Conservation (phyloP, 164 flowering plant species). For the Sextonia rubra region DNA sequence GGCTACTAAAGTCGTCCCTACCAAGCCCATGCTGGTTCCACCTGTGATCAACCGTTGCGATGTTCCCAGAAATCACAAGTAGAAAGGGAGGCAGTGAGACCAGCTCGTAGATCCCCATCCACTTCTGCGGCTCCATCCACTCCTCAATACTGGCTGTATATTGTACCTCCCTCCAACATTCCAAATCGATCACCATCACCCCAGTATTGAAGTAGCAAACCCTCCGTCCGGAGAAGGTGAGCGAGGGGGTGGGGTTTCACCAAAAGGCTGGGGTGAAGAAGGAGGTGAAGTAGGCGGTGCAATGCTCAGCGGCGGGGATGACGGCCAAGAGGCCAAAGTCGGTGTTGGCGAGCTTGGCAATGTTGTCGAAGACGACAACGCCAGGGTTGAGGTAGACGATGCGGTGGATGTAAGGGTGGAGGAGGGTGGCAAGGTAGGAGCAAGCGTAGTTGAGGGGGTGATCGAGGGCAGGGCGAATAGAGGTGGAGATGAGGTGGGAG, state of each 20-base stretch:
- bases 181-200: constrained; percentile 66
- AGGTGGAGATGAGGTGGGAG: constrained; percentile 68
- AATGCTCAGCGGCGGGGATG: constrained; percentile 51
- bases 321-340: constrained; percentile 26
- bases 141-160: constrained; percentile 37
- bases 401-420: constrained; percentile 22
- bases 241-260: constrained; percentile 21
- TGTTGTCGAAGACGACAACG: constrained; percentile 43
- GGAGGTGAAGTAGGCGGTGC: constrained; percentile 37
- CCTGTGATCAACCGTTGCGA: constrained; percentile 44
- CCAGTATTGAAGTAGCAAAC: constrained; percentile 66
- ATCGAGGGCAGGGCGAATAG: constrained; percentile 83
- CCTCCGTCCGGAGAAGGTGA: constrained; percentile 17
- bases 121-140: constrained; percentile 59
- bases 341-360: constrained; percentile 38
- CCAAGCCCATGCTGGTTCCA: constrained; percentile 74
- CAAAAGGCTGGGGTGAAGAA: constrained; percentile 48
- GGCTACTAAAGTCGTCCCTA: constrained; percentile 44
- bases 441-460: constrained; percentile 80
- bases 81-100: constrained; percentile 62
- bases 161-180: constrained; percentile 39
- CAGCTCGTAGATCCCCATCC: constrained; percentile 54
- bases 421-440: background rate
- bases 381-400: constrained; percentile 58
- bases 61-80: constrained; percentile 54